A percentile compares a stretch with the other conserved stretches of the same genome.
These are phyloP conservation scores for Aspergillus sp. DNA, from an alignment of 2,329 filamentous ascomycete species.

Conservation along the genomic window DNA sequence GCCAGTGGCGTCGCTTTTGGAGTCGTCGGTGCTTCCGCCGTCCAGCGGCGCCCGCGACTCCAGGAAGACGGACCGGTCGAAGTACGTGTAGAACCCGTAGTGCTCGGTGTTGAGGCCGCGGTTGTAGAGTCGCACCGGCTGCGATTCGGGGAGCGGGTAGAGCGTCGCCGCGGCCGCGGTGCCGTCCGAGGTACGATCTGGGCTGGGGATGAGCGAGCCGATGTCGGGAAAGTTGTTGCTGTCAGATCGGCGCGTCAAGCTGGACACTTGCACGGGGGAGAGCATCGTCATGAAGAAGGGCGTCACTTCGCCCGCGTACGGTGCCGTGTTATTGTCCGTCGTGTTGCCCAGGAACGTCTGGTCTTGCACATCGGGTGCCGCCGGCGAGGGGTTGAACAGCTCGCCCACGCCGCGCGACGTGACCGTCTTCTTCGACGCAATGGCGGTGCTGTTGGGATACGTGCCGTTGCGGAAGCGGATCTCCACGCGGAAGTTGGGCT, in stretches of 20 bases:
- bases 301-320: constrained; percentile 80
- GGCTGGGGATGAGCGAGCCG: constrained; percentile 60
- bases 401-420: constrained; percentile 29
- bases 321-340: constrained; percentile 69
- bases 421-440: constrained; percentile 38
- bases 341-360: constrained; percentile 81
- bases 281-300: constrained; percentile 84
- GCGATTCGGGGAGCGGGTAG: constrained; percentile 65
- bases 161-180: constrained; percentile 70
- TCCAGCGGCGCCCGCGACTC: constrained; percentile 56
- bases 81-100: constrained; percentile 93
- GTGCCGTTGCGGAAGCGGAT: constrained; percentile 63
- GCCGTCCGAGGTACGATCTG: constrained; percentile 64
- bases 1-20: constrained; percentile 49
- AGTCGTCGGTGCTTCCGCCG: constrained; percentile 34
- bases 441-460: constrained; percentile 62
- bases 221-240: constrained; percentile 44
- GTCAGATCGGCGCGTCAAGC: constrained; percentile 37
- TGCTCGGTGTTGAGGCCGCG: constrained; percentile 78
- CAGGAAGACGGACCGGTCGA: constrained; percentile 81
- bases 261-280: constrained; percentile 37
- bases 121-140: constrained; percentile 83
- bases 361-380: constrained; percentile 60
- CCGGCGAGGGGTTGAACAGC: constrained; percentile 45
- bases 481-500: constrained; percentile 77